Percentiles rank a stretch among this genome's conserved stretches.
Evolutionary conservation across 116 monocot genomes (phyloP).

Genomic region (Papilionanthe hybrid): DNA sequence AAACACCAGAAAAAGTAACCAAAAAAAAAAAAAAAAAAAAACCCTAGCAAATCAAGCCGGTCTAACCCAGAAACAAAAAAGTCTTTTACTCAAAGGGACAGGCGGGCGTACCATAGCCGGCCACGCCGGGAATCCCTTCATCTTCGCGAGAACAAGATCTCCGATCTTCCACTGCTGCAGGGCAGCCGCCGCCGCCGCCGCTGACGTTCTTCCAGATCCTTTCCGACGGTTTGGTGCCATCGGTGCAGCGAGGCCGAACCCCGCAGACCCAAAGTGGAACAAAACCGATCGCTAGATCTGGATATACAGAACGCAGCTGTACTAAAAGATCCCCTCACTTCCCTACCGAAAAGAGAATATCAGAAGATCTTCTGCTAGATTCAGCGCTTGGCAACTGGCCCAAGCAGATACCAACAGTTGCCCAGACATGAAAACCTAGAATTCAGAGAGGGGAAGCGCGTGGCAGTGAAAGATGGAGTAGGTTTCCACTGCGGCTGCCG

Average conservation of each 20-base stretch:
- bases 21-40: constrained; percentile 6
- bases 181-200: constrained; percentile 49
- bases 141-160: constrained; percentile 96
- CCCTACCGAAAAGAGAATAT: not conserved
- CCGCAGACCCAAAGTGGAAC: constrained; percentile 26
- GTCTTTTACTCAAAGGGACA: not conserved
- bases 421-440: not conserved
- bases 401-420: not conserved
- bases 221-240: constrained; percentile 76
- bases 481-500: constrained; percentile 1
- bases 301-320: not conserved
- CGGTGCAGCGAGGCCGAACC: not conserved
- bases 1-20: not conserved
- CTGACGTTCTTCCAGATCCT: constrained; percentile 26
- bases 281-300: constrained; percentile 23
- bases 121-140: constrained; percentile 99
- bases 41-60: not conserved
- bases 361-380: not conserved
- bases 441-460: not conserved
- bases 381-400: not conserved
- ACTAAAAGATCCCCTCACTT: constrained; percentile 3
- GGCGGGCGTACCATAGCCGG: constrained; percentile 63
- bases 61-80: not conserved
- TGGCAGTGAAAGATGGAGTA: not conserved
- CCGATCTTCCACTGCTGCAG: constrained; percentile 83